Conservation (phyloP, 1,284 basidiomycete genomes). For the Ustilago crameri region DNA sequence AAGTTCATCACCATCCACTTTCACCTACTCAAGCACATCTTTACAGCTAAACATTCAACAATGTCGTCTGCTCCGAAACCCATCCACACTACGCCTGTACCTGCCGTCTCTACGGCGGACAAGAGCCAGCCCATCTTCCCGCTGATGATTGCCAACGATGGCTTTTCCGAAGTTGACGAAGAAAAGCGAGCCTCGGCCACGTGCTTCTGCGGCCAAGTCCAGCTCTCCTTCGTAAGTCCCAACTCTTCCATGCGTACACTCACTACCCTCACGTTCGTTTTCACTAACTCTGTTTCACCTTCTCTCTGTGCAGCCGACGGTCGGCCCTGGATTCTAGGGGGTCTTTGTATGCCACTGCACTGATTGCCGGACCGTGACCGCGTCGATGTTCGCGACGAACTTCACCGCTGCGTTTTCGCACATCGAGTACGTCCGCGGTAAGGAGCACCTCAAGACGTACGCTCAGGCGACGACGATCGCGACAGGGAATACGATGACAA, state of each 20-base stretch:
- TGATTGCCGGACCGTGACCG: constrained; percentile 68
- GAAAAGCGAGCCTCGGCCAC: constrained; percentile 66
- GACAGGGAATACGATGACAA: constrained; percentile 63
- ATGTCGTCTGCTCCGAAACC: too few species aligned
- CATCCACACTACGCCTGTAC: too few species aligned
- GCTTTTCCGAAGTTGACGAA: too few species aligned
- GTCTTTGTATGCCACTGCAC: constrained; percentile 67
- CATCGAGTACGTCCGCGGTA: constrained; percentile 61
- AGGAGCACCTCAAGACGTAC: constrained; percentile 59
- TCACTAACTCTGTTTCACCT: not conserved
- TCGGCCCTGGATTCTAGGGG: constrained; percentile 58
- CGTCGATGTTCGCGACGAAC: constrained; percentile 68
- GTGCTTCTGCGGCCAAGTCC: constrained; percentile 67
- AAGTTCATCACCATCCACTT: too few species aligned
- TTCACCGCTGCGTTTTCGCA: constrained; percentile 59
- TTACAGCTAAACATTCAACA: too few species aligned
- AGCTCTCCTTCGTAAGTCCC: constrained; percentile 64
- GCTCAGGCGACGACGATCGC: constrained; percentile 52
- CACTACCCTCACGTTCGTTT: not conserved
- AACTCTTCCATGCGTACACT: not conserved
- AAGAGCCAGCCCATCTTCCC: too few species aligned
- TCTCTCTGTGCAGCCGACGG: constrained; percentile 50
- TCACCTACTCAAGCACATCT: too few species aligned
- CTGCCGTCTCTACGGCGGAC: too few species aligned
- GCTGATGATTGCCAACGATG: too few species aligned